Percentiles rank a stretch among this genome's conserved stretches.
These are phyloP conservation scores for Drechslera avenae DNA, from an alignment of 2,329 filamentous ascomycete species.

Conservation along the genomic window DNA sequence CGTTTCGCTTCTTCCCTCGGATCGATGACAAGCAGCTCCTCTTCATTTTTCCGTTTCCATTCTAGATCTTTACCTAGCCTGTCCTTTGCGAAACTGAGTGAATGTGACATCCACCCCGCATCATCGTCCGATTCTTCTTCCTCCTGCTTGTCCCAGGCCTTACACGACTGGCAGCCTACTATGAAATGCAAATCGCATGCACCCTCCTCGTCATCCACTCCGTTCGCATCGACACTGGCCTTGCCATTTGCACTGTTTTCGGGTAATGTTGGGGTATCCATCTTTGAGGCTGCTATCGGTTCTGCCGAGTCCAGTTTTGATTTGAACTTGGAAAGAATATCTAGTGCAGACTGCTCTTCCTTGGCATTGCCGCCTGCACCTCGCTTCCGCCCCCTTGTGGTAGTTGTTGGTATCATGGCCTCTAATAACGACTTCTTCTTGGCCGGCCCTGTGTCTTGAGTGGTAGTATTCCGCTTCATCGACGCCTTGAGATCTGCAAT, in stretches of 20 bases:
- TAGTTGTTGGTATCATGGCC: slow-evolving; percentile 73
- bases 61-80: slow-evolving; percentile 86
- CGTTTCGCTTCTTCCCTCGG: slow-evolving; percentile 80
- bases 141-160: slow-evolving; percentile 77
- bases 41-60: slow-evolving; percentile 88
- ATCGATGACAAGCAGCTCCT: slow-evolving; percentile 92
- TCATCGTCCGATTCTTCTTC: slow-evolving; percentile 63
- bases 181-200: slow-evolving; percentile 96
- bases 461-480: slow-evolving; percentile 68
- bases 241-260: slow-evolving; percentile 22
- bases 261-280: slow-evolving; percentile 29
- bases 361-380: slow-evolving; percentile 60
- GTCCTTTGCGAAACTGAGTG: slow-evolving; percentile 85
- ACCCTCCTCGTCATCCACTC: slow-evolving; percentile 49
- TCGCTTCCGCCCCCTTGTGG: slow-evolving; percentile 72
- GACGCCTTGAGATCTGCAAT: slow-evolving; percentile 81
- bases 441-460: slow-evolving; percentile 42
- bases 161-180: slow-evolving; percentile 90
- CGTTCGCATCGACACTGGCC: slow-evolving; percentile 7
- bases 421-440: slow-evolving; percentile 68
- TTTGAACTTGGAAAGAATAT: slow-evolving; percentile 79
- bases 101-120: slow-evolving; percentile 83
- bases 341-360: slow-evolving; percentile 62
- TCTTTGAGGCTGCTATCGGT: slow-evolving; percentile 46
- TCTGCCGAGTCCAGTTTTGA: slow-evolving; percentile 65